phyloP scores from a whole-genome alignment of 805 yeast species.

The Danielia reshetovae region DNA sequence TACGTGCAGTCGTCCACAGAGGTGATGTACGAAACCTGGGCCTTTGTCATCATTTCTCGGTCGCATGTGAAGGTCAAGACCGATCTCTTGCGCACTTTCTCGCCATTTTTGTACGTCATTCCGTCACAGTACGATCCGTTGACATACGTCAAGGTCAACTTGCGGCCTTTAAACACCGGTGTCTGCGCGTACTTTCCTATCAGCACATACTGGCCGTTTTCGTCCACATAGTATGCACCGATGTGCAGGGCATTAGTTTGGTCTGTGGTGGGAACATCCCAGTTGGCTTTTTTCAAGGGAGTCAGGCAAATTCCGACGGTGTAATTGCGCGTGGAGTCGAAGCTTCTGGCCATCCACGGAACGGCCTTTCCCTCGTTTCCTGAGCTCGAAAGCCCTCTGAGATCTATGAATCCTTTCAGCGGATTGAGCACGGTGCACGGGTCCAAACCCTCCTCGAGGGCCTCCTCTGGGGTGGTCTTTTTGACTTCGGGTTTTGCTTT shows the following conservation, averaged over 20 bases:
- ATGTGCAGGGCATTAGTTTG: conserved; percentile 41
- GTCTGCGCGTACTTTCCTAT: conserved; percentile 59
- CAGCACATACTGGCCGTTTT: conserved; percentile 41
- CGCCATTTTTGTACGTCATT: conserved; percentile 38
- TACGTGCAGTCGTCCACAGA: conserved; percentile 73
- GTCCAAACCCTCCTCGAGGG: conserved; percentile 13
- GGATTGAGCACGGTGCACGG: conserved; percentile 45
- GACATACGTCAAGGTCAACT: conserved; percentile 63
- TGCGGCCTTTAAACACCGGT: conserved; percentile 70
- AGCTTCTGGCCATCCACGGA: conserved; percentile 68
- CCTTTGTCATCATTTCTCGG: conserved; percentile 62
- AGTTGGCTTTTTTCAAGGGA: conserved; percentile 34
- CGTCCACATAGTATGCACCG: conserved; percentile 56
- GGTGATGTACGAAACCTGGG: conserved; percentile 66
- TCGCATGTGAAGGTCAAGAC: conserved; percentile 75
- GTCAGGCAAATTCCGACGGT: conserved; percentile 69
- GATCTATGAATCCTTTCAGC: conserved; percentile 45
- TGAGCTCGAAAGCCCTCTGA: conserved; percentile 47
- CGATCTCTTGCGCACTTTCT: conserved; percentile 55
- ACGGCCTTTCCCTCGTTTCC: conserved; percentile 41
- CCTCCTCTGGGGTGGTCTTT: too few species aligned
- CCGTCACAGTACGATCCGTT: conserved; percentile 60
- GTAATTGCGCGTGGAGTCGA: conserved; percentile 67
- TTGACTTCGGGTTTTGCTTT: conserved; percentile 1
- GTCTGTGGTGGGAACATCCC: conserved; percentile 22